Evolutionary conservation across 352 stramenopile species (phyloP), one percentile per base, ranked within the genome.

Genomic region (Phytophthora nicotianae): DNA sequence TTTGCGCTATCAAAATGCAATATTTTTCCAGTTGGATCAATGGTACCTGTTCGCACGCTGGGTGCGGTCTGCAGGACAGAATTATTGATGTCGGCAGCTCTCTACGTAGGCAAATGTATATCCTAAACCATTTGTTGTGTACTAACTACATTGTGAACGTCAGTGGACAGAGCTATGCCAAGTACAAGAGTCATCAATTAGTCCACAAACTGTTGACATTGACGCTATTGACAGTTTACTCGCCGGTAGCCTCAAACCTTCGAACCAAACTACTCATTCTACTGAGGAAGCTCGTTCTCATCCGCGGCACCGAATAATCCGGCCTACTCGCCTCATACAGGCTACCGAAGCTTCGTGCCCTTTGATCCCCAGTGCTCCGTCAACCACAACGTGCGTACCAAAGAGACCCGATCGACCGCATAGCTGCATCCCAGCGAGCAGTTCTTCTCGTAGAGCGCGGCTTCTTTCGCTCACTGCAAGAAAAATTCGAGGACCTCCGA

Each of bases 171-270:
- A 77, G 16, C 26, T 86, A 17, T 74, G 58, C 40, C 70, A 79
- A 50, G 50, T 48, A 17, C 55, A 76, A 38, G 66, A 65, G 2
- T 43, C 35, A 10, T 50, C 23, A 41, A 45, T 27, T 16, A 69
- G 52, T 8, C 27, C 55, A 5, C 47, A 62, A 16, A 51, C 50
- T 20, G 74, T 90, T n/a, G 81, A 90, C 40, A 77, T 90, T n/a
- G 77, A 90, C 17, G 74, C 70, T 13, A 50, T 90, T 5, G 81
- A 90, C 20, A 74, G 61, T 11, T 74, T 90, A 40, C 66, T 89
- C 8, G 65, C 59, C 24, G 62, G 47, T 8, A 68, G 33, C 58
- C 63, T 72, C 20, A 67, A 71, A 17, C 42, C 62, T 35, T 61
- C 24, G 16, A 29, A 62, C 14, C 54, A 43, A 1, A 21, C 50